A percentile compares a stretch with the other conserved stretches of the same genome.
Conservation (phyloP, 768 basidiomycete species). For the Psilocybe sp. region DNA sequence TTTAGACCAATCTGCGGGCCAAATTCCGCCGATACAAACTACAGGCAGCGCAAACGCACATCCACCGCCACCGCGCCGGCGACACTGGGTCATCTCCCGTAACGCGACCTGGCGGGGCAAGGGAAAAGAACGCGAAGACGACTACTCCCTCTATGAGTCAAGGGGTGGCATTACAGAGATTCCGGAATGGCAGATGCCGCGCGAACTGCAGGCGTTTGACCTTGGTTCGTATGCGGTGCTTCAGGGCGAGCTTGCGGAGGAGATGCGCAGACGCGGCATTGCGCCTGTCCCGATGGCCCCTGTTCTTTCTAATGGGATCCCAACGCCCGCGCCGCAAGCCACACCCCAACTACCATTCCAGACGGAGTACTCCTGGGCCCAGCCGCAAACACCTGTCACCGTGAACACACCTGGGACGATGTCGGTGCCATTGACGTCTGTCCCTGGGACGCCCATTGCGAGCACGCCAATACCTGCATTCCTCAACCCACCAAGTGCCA, state of each 20-base stretch:
- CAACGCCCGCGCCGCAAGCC: too few species aligned
- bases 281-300: not conserved
- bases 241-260: slow-evolving; percentile 42
- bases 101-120: slow-evolving; percentile 46
- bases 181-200: slow-evolving; percentile 44
- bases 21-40: not conserved
- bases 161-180: slow-evolving; percentile 26
- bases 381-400: too few species aligned
- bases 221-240: slow-evolving; percentile 62
- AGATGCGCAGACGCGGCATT: slow-evolving; percentile 29
- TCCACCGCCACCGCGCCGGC: slow-evolving; percentile 31
- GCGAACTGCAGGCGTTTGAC: slow-evolving; percentile 54
- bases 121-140: slow-evolving; percentile 52
- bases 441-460: too few species aligned
- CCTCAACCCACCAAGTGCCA: too few species aligned
- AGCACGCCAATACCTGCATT: too few species aligned
- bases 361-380: too few species aligned
- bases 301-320: too few species aligned
- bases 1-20: slow-evolving; percentile 5
- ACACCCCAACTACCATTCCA: too few species aligned
- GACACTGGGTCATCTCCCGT: slow-evolving; percentile 62
- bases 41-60: slow-evolving; percentile 7
- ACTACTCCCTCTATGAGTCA: slow-evolving; percentile 15
- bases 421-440: too few species aligned
- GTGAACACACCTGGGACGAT: too few species aligned